phyloP scores from a whole-genome alignment of 2,329 filamentous ascomycete genomes.

The Botrytis squamosa region DNA sequence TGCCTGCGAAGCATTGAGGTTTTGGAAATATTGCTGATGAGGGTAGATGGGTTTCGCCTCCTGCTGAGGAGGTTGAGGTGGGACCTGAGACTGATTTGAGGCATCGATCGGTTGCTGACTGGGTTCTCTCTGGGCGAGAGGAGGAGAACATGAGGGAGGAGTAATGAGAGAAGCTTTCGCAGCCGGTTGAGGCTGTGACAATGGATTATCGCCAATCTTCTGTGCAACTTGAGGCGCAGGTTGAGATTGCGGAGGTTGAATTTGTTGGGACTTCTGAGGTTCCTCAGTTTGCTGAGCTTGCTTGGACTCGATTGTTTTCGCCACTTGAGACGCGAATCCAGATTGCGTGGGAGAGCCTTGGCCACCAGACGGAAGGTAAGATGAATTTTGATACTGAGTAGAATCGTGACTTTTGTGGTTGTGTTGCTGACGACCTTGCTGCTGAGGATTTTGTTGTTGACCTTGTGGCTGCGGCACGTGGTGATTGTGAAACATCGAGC shows the following conservation, averaged over 20 bases:
- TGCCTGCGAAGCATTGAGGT: neutral
- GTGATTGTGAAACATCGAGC: constrained; percentile 30
- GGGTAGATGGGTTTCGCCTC: constrained; percentile 29
- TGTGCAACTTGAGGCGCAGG: neutral
- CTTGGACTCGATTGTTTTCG: neutral
- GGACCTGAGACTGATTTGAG: constrained; percentile 13
- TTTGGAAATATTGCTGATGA: constrained; percentile 34
- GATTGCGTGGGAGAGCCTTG: constrained; percentile 3
- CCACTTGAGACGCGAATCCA: neutral
- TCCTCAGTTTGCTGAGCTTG: neutral
- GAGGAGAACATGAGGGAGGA: constrained; percentile 11
- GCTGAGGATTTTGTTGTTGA: constrained; percentile 1
- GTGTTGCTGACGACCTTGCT: constrained; percentile 1
- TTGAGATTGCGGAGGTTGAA: neutral
- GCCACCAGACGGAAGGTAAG: neutral
- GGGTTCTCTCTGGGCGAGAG: constrained; percentile 7
- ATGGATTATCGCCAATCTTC: neutral
- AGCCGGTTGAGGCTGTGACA: constrained; percentile 4
- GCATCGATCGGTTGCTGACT: constrained; percentile 13
- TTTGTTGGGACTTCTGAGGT: neutral
- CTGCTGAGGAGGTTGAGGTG: constrained; percentile 4
- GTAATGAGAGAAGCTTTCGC: constrained; percentile 1
- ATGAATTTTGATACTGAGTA: constrained; percentile 3
- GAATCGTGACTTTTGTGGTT: neutral
- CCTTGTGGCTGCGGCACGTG: constrained; percentile 19